phyloP scores from a whole-genome alignment of 2,329 filamentous ascomycete genomes.

The Leptoxyphium fumago region DNA sequence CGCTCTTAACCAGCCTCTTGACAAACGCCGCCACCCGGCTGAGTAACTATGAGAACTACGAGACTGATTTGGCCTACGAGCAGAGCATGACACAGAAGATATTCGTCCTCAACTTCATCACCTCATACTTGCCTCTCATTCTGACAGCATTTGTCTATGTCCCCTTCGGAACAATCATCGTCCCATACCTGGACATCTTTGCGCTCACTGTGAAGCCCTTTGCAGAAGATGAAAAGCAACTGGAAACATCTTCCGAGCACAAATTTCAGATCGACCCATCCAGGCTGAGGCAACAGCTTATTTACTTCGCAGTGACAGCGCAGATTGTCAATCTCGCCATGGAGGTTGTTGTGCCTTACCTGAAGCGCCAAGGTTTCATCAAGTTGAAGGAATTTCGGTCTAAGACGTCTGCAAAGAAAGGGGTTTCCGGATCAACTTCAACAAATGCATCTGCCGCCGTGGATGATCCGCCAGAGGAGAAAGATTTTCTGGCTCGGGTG shows the following conservation, averaged over 20 bases:
- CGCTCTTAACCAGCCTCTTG: constrained; percentile 60
- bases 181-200: constrained; percentile 78
- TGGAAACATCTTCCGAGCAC: constrained; percentile 33
- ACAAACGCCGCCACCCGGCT: constrained; percentile 62
- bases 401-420: constrained; percentile 41
- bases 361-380: constrained; percentile 62
- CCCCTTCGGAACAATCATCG: constrained; percentile 70
- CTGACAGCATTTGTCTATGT: constrained; percentile 90
- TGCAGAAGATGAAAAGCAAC: constrained; percentile 58
- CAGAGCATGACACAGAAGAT: constrained; percentile 80
- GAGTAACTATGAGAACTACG: constrained; percentile 81
- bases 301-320: constrained; percentile 89
- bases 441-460: constrained; percentile 19
- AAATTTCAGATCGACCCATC: constrained; percentile 68
- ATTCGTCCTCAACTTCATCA: constrained; percentile 93
- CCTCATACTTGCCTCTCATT: constrained; percentile 82
- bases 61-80: constrained; percentile 71
- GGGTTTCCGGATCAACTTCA: constrained; percentile 23
- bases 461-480: constrained; percentile 62
- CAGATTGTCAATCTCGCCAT: constrained; percentile 78
- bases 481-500: constrained; percentile 64
- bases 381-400: constrained; percentile 66
- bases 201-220: constrained; percentile 58
- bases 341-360: constrained; percentile 71
- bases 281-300: constrained; percentile 76